A percentile compares a stretch with the other conserved stretches of the same genome.
phyloP scores from a whole-genome alignment of 2,329 filamentous ascomycete species.

The Aspergillus sp. region DNA sequence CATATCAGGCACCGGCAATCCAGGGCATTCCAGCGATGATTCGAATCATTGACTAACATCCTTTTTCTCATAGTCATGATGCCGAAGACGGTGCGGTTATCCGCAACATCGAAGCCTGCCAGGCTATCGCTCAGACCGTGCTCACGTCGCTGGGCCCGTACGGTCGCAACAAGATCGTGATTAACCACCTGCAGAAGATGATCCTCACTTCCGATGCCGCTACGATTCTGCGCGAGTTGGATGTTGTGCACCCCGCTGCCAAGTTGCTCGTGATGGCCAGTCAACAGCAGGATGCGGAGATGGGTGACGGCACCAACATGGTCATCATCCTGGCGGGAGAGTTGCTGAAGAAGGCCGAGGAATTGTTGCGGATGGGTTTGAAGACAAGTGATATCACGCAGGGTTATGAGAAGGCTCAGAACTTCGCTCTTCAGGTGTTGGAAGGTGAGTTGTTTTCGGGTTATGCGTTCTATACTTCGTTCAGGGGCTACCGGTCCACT shows the following conservation, averaged over 20 bases:
- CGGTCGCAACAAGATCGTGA: conserved; percentile 98
- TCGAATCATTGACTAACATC: conserved; percentile 14
- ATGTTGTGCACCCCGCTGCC: conserved; percentile 96
- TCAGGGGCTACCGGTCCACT: conserved; percentile 11
- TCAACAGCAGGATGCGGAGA: conserved; percentile 98
- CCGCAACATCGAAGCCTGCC: conserved; percentile 97
- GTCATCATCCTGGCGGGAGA: conserved; percentile 96
- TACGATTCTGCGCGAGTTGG: conserved; percentile 94
- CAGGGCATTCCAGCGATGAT: not conserved
- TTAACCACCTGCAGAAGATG: conserved; percentile 99
- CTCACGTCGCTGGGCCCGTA: conserved; percentile 96
- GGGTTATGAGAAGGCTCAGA: conserved; percentile 93
- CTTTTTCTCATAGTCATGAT: conserved; percentile 71
- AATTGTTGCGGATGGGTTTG: conserved; percentile 91
- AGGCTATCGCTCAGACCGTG: conserved; percentile 91
- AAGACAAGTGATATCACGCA: conserved; percentile 98
- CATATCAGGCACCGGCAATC: not conserved
- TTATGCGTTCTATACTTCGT: not conserved
- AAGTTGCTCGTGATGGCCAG: conserved; percentile 98
- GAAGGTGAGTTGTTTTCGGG: conserved; percentile 58
- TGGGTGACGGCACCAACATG: conserved; percentile 97
- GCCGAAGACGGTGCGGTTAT: conserved; percentile 98
- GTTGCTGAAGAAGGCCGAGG: conserved; percentile 94
- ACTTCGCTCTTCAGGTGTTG: conserved; percentile 78
- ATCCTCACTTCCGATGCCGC: conserved; percentile 97